Base-by-base conservation (phyloP, 352 stramenopile genomes). In the Phytophthora meadii region DNA sequence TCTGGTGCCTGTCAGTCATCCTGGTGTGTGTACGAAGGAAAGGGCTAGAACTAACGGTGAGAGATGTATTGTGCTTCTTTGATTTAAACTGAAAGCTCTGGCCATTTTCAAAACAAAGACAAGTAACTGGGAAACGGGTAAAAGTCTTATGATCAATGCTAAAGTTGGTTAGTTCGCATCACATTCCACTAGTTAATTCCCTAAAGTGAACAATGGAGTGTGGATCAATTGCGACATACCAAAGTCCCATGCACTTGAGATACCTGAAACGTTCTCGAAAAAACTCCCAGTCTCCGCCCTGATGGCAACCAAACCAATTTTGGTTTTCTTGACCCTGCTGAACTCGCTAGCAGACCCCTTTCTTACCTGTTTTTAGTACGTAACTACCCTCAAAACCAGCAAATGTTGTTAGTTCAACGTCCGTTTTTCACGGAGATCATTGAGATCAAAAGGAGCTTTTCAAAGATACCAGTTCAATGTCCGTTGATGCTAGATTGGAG, bases 251-350 rank as follows among this genome's bases (percentile, higher is more conserved):
- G 54, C 44, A 48, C n/a, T 64, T 61, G 65, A 56, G 64, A 69
- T 49, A 63, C 49, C 68, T 40, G 52, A 72, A 76, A 76, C 68
- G 68, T 22, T 60, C 10, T 49, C 8, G 54, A 75, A 71, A 74
- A 75, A 71, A 74, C 66, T 54, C 42, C 62, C 44, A 9, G 47
- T 56, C 49, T 63, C 53, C 51, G 41, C 54, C 30, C 58, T 48
- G 50, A 52, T 36, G 39, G 32, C 22, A 63, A 68, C 44, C 61
- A 68, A 27, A 53, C 42, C 54, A 56, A 27, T 52, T 65, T 59
- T 59, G 41, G 36, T 41, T 32, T 34, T 4, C 27, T 34, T 36
- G 34, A 55, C 24, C 46, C 46, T 28, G 53, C 40, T 44, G 46
- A 56, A 56, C 44, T 24, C 45, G 36, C 27, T 48, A 30, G 59